Base-by-base conservation (phyloP, 2,329 filamentous ascomycete species). In the Nannizziopsis arthrosporioides region DNA sequence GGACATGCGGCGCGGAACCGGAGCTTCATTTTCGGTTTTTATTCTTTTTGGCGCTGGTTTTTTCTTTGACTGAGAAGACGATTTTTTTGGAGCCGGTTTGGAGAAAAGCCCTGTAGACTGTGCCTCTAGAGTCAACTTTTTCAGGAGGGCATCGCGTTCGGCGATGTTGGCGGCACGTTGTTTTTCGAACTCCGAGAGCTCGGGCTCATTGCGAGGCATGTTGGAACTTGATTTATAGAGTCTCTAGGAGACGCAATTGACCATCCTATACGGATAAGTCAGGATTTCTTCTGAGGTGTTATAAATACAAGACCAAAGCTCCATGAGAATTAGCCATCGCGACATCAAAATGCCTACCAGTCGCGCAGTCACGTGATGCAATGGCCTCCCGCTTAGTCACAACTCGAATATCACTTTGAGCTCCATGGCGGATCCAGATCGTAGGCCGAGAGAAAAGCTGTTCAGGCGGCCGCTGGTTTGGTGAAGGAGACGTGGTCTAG, bases 111-210 rank as follows among this genome's bases (percentile, higher is more conserved):
- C 82, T 0, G 85, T 80, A 0, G 83, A 76, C 1, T 79, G 78
- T 1, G 77, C 74, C 58, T 81, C 76, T 55, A 77, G 70, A 32
- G 84, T 82, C 1, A 94, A 76, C 51, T 88, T 83, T 51, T 84
- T 84, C 0, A 95, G 68, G 0, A 94, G 74, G 62, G 82, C 85
- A 64, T 90, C 83, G 57, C 93, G 92, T 47, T 85, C 81, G 0
- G 82, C 85, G 36, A 94, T 93, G 56, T 94, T 94, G 52, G 88
- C 86, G 12, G 86, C 77, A 0, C 89, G 77, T 56, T 85, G 81
- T 58, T 82, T 81, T 72, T 94, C 89, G 65, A 94, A 95, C 35
- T 87, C 85, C 65, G 85, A 93, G 57, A 93, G 70, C 32, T 76
- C 76, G 14, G 43, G 50, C 7, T 52, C 47, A 2, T 45, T 35